Base-by-base conservation (phyloP, 306 rosid species). In the Rubus idaeus region DNA sequence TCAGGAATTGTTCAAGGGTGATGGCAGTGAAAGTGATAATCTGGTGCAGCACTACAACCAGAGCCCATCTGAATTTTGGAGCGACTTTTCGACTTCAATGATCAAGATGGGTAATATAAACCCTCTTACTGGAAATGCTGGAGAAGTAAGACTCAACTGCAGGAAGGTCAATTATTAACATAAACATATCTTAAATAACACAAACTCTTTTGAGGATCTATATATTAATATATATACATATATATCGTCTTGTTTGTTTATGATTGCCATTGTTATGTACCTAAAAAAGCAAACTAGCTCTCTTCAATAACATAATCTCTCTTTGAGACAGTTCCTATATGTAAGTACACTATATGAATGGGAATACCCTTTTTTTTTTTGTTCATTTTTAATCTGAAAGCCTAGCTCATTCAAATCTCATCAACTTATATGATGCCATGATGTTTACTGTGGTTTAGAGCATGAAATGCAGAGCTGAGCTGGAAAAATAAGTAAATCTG, bases 91-190 rank as follows among this genome's bases (percentile, higher is more conserved):
- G 5, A 37, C 49, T 0, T 83, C 84, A 0, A 76, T 80, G 35
- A n/a, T 80, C 42, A 80, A 69, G 55, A 84, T 84, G 87, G 84
- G 84, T 41, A 71, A 77, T 20, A 70, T 84, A 6, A n/a, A 16
- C 14, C 82, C 87, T 5, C 87, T 67, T 11, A 76, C 70, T 0
- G 87, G 79, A 18, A 70, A 63, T 0, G 47, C 35, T 17, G 85
- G 88, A 26, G 80, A 81, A 76, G 77, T 84, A 2, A 71, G 88
- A 20, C 23, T 18, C 21, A 37, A 63, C 73, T 81, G 88, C 46
- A 75, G 79, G 76, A 71, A 12, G 55, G 21, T 40, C n/a, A 81
- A 83, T 14, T 75, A 13, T 50, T 64, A 39, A 64, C 26, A 7
- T 6, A 39, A 64, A 61, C 17, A 2, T 35, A 61, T 11, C 4